Conservation (phyloP, 257 asterid genomes). For the Nicotiana paniculata region DNA sequence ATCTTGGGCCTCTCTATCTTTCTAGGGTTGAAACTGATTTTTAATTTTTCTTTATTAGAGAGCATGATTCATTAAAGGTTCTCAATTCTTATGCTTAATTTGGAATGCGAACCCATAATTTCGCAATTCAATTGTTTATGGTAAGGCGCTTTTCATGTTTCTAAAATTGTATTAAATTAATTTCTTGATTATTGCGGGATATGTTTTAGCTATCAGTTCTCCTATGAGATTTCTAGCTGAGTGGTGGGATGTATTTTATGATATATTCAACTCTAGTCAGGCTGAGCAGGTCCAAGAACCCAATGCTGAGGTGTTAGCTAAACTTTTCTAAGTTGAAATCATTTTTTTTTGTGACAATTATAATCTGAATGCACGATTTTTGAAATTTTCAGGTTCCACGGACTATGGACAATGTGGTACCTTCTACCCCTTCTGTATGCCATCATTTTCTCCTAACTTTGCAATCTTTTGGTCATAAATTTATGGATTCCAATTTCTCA, state of each 20-base stretch:
- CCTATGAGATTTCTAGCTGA: constrained; percentile 34
- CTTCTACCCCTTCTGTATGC: background rate
- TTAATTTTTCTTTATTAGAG: too few species aligned
- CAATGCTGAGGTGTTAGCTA: constrained; percentile 3
- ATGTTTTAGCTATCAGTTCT: background rate
- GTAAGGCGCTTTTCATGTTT: background rate
- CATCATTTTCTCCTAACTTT: background rate
- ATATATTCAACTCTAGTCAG: constrained; percentile 5
- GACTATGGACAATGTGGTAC: background rate
- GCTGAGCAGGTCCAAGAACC: background rate
- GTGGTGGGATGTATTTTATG: constrained; percentile 54
- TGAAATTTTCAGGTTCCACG: background rate
- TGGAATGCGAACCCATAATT: too few species aligned
- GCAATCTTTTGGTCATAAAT: background rate
- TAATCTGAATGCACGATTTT: background rate
- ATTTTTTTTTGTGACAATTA: background rate
- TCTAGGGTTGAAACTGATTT: too few species aligned
- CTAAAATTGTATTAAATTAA: background rate
- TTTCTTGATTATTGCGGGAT: background rate
- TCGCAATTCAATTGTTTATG: background rate
- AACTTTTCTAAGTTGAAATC: background rate
- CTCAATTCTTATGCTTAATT: too few species aligned
- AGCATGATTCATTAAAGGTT: too few species aligned
- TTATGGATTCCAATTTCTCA: background rate
- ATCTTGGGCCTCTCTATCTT: too few species aligned